These are phyloP conservation scores for Chlorella sp. DNA, from an alignment of 139 green algal genomes.

Conservation along the genomic window DNA sequence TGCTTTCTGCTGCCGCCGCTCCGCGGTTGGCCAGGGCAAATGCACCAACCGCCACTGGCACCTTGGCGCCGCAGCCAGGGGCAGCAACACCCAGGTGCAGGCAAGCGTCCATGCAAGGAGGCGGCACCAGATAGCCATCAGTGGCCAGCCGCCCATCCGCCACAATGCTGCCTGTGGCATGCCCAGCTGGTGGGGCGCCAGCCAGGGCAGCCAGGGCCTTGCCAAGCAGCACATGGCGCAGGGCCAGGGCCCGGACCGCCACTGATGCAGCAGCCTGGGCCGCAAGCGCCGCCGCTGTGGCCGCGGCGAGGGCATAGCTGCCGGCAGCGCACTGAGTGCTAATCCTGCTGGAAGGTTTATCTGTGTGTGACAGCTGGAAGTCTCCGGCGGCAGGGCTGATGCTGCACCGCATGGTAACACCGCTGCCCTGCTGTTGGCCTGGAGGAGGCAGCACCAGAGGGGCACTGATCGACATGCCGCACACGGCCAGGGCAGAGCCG, in stretches of 20 bases:
- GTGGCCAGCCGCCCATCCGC: not conserved
- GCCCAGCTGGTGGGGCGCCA: not conserved
- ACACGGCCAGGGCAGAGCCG: not conserved
- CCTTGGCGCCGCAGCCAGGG: slow-evolving; percentile 47
- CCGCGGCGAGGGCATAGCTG: not conserved
- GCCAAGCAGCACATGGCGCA: not conserved
- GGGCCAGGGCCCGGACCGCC: not conserved
- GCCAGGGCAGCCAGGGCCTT: slow-evolving; percentile 1
- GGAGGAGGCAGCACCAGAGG: slow-evolving; percentile 32
- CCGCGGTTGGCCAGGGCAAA: slow-evolving; percentile 14
- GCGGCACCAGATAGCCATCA: slow-evolving; percentile 49
- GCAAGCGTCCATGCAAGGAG: slow-evolving; percentile 51
- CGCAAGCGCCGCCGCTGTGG: not conserved
- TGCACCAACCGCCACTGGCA: slow-evolving; percentile 39
- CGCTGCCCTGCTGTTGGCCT: not conserved
- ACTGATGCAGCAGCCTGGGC: not conserved
- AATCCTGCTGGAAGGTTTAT: not conserved
- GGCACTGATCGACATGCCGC: slow-evolving; percentile 34
- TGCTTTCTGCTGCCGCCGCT: not conserved
- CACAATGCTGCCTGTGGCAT: slow-evolving; percentile 29
- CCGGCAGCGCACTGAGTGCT: slow-evolving; percentile 5
- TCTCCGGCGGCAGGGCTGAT: slow-evolving; percentile 2
- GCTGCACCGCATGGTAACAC: slow-evolving; percentile 21
- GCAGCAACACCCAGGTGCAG: slow-evolving; percentile 54
- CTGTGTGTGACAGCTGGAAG: slow-evolving; percentile 19